Evolutionary conservation across 2,329 filamentous ascomycete species (phyloP), one percentile per base, ranked within the genome.

Genomic region (Capronia epimyces): DNA sequence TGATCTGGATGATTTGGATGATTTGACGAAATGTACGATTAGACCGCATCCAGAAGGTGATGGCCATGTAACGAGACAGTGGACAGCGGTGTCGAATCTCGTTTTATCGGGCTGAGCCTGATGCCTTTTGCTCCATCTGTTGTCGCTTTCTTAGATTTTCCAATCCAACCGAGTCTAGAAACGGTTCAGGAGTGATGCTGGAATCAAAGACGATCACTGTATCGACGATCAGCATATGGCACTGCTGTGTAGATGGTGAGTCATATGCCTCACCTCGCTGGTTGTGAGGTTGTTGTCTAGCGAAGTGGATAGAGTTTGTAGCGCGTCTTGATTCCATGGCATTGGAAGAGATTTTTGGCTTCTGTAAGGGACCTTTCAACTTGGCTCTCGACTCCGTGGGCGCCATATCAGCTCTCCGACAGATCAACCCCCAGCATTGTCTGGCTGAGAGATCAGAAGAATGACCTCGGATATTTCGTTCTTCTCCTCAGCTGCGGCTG

Each of bases 131-230:
- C 5, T 53, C 50, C 34, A 29, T 36, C 27, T 57, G 43, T 37
- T 57, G 46, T 50, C 52, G 50, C 54, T 61, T 64, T 21, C 64
- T 48, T 42, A 69, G 63, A 10, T 52, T 61, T 49, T 66, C 65
- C 58, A 69, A 65, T 8, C 58, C 42, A 4, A 55, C 60, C 6
- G 67, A 65, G 51, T 71, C 67, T 7, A 71, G 60, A 46, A 72
- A 71, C 18, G 67, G 69, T 53, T 71, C 67, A 27, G 66, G 60
- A 16, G 63, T 51, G 6, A 51, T 49, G 20, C 64, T 65, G 13
- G 68, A 67, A 41, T 69, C 60, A 44, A 67, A 62, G 39, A 69
- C 64, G n/a, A 63, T 61, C 18, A 63, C 61, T 63, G 40, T n/a
- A 29, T n/a, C n/a, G n/a, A n/a, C n/a, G n/a, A n/a, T n/a, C n/a